phyloP scores from a whole-genome alignment of 257 asterid species.

The Nicotiana benthamiana region DNA sequence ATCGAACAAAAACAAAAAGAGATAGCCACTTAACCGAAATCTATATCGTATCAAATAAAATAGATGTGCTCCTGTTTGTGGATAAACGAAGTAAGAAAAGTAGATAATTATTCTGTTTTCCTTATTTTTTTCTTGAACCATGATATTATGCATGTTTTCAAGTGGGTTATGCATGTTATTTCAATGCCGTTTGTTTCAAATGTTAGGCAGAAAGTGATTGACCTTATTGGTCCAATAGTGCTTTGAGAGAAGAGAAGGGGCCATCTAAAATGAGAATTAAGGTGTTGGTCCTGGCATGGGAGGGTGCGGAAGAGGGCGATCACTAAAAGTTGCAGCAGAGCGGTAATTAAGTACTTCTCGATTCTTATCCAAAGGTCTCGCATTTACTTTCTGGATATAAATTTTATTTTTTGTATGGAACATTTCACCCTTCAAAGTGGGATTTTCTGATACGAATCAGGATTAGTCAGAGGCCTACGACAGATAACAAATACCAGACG shows the following conservation, averaged over 20 bases:
- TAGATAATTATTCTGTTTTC: background rate
- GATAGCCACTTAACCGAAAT: background rate
- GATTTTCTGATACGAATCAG: too few species aligned
- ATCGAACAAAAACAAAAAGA: background rate
- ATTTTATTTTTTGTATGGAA: too few species aligned
- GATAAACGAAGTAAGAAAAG: background rate
- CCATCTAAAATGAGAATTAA: background rate
- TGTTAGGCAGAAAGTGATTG: background rate
- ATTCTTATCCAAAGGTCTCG: too few species aligned
- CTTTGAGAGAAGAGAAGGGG: background rate
- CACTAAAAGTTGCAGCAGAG: too few species aligned
- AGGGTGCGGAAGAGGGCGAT: constrained; percentile 14
- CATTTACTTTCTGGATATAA: too few species aligned
- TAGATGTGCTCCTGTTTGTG: background rate
- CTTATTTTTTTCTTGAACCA: background rate
- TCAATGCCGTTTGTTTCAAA: background rate
- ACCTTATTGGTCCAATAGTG: background rate
- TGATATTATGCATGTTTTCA: background rate
- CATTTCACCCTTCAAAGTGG: too few species aligned
- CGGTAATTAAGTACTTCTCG: too few species aligned
- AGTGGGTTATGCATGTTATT: background rate
- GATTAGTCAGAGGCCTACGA: too few species aligned
- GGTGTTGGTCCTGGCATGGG: constrained; percentile 23
- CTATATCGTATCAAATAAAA: background rate
- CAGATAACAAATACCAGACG: too few species aligned